Evolutionary conservation across 345 rosid species (phyloP).

Genomic region (Pugionium dolabratum): DNA sequence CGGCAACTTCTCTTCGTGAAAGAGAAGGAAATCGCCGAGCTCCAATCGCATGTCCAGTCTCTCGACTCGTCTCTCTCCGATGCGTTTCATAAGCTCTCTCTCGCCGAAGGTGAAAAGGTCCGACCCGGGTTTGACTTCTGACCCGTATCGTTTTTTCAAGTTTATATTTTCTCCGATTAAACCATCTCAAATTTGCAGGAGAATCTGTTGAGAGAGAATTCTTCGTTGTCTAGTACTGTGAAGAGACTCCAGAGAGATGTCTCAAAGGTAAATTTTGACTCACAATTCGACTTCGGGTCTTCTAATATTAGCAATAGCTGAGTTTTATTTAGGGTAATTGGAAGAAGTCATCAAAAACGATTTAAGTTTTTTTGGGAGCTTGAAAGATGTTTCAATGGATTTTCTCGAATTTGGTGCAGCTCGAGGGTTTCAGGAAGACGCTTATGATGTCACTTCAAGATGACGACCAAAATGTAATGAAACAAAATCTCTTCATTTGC

Average conservation of each 20-base stretch:
- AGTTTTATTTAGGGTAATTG: too few relatives aligned
- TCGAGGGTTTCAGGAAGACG: slow-evolving; percentile 88
- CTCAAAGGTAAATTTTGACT: slow-evolving; percentile 55
- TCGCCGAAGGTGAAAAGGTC: slow-evolving; percentile 66
- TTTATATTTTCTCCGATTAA: too few relatives aligned
- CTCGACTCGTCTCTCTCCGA: slow-evolving; percentile 72
- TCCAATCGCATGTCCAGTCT: slow-evolving; percentile 64
- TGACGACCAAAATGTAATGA: slow-evolving; percentile 61
- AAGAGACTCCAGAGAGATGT: slow-evolving; percentile 95
- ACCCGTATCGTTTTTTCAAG: background rate
- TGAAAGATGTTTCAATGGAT: slow-evolving; percentile 12
- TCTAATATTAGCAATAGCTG: background rate
- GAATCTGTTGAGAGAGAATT: slow-evolving; percentile 66
- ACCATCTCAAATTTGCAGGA: slow-evolving; percentile 47
- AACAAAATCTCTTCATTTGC: background rate
- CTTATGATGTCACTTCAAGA: slow-evolving; percentile 90
- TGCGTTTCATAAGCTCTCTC: slow-evolving; percentile 56
- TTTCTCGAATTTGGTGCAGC: slow-evolving; percentile 43
- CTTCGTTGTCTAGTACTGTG: slow-evolving; percentile 58
- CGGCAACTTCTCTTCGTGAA: slow-evolving; percentile 56
- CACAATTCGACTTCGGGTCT: background rate
- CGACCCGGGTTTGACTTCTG: slow-evolving; percentile 20
- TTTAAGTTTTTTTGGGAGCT: background rate
- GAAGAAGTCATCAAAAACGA: too few relatives aligned
- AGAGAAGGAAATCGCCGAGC: slow-evolving; percentile 63